Percentiles rank a stretch among this genome's conserved stretches.
Conservation (phyloP, 2,329 filamentous ascomycete genomes). For the Purpureocillium lavendulum region DNA sequence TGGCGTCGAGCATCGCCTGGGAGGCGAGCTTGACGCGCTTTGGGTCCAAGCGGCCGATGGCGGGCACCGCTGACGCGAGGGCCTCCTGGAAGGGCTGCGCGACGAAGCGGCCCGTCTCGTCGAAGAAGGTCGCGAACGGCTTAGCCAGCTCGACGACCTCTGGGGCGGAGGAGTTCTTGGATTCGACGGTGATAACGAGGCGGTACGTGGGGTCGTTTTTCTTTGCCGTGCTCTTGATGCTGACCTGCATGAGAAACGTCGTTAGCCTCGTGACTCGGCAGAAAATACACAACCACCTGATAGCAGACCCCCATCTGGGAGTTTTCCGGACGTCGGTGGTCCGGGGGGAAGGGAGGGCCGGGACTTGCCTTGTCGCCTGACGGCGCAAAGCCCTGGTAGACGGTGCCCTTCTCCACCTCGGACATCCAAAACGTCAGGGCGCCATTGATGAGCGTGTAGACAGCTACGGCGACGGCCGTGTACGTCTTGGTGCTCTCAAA, state of each 20-base stretch:
- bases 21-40: conserved; percentile 37
- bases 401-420: conserved; percentile 68
- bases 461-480: conserved; percentile 68
- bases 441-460: conserved; percentile 74
- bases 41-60: conserved; percentile 59
- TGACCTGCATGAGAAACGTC: conserved; percentile 54
- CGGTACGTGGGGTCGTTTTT: conserved; percentile 80
- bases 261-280: too few species aligned
- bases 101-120: conserved; percentile 63
- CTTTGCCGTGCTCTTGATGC: conserved; percentile 61
- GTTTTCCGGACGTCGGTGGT: too few species aligned
- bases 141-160: conserved; percentile 47
- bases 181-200: conserved; percentile 53
- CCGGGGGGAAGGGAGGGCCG: conserved; percentile 1
- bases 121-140: conserved; percentile 71
- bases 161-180: conserved; percentile 25
- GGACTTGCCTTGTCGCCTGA: conserved; percentile 55
- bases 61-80: conserved; percentile 58
- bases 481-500: conserved; percentile 80
- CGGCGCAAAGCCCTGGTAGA: conserved; percentile 67
- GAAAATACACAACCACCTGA: too few species aligned
- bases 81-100: conserved; percentile 70
- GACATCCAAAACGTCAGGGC: conserved; percentile 78
- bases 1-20: conserved; percentile 27
- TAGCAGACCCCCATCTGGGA: too few species aligned